Evolutionary conservation across 2,329 filamentous ascomycete genomes (phyloP).

Genomic region (Cladosporium sphaerospermum): DNA sequence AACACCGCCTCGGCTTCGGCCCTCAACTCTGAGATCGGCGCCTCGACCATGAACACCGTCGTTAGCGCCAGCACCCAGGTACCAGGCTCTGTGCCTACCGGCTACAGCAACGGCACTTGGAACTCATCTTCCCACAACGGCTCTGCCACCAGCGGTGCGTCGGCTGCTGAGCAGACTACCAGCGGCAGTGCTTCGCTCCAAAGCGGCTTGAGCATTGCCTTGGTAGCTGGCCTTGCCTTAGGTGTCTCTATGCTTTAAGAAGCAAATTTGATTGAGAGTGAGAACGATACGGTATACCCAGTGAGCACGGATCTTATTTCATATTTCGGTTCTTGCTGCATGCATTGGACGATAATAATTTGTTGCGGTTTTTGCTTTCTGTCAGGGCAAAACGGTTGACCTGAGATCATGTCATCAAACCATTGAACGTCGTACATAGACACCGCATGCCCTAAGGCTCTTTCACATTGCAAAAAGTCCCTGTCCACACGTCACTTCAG

Average conservation of each 20-base stretch:
- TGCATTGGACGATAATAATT: no score
- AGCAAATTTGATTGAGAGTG: not conserved
- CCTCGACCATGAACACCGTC: slow-evolving; percentile 13
- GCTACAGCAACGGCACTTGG: slow-evolving; percentile 3
- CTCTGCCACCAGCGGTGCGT: slow-evolving; percentile 12
- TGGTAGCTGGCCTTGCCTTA: slow-evolving; percentile 21
- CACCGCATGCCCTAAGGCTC: no score
- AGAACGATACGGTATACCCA: no score
- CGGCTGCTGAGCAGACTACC: slow-evolving; percentile 1
- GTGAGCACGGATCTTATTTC: no score
- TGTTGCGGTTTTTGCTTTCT: no score
- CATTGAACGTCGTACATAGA: no score
- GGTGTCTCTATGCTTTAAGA: slow-evolving; percentile 19
- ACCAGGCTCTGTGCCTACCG: not conserved
- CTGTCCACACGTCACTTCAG: no score
- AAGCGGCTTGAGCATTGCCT: slow-evolving; percentile 15
- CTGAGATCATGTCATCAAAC: no score
- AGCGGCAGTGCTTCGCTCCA: slow-evolving; percentile 14
- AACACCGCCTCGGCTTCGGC: slow-evolving; percentile 22
- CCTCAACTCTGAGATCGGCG: slow-evolving; percentile 16
- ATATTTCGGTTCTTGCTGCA: no score
- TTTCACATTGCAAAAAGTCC: no score
- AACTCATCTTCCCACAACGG: not conserved
- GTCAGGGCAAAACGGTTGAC: no score
- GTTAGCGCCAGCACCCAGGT: slow-evolving; percentile 8